phyloP scores from a whole-genome alignment of 164 flowering plant genomes.

The Nelumbo lutea region DNA sequence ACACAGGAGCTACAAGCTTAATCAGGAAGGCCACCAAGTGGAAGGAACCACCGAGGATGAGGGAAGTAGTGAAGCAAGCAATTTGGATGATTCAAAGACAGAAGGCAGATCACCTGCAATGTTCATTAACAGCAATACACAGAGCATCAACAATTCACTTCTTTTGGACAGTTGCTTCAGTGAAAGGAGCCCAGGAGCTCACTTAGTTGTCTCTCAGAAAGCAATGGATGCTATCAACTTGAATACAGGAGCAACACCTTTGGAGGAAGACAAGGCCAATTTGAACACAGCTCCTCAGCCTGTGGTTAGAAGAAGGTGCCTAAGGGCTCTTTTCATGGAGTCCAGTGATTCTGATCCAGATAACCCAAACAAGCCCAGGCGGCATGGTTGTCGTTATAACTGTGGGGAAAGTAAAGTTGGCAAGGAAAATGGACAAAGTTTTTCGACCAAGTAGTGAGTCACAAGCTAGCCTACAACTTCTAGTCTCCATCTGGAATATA shows the following conservation, averaged over 20 bases:
- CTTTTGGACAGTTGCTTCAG: constrained; percentile 39
- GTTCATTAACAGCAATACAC: constrained; percentile 63
- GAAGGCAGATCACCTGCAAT: constrained; percentile 28
- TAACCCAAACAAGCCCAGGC: constrained; percentile 61
- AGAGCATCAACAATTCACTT: constrained; percentile 69
- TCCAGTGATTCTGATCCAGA: constrained; percentile 68
- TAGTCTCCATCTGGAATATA: neutral
- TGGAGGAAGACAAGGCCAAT: constrained; percentile 35
- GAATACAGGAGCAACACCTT: constrained; percentile 7
- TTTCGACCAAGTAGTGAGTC: neutral
- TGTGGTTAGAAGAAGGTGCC: constrained; percentile 57
- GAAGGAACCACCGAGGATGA: constrained; percentile 40
- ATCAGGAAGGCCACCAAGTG: constrained; percentile 39
- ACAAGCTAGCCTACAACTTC: neutral
- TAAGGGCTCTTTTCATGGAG: constrained; percentile 67
- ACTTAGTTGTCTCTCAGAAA: constrained; percentile 15
- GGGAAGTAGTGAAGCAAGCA: constrained; percentile 20
- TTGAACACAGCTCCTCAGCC: constrained; percentile 31
- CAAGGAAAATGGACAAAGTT: constrained; percentile 6
- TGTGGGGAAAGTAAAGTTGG: constrained; percentile 17
- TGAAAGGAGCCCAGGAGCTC: constrained; percentile 64
- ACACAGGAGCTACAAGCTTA: constrained; percentile 49
- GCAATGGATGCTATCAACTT: constrained; percentile 18
- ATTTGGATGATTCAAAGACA: constrained; percentile 9
- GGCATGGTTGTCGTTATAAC: constrained; percentile 63